Conservation (phyloP, 2,329 filamentous ascomycete species). For the Fusarium staphyleae region DNA sequence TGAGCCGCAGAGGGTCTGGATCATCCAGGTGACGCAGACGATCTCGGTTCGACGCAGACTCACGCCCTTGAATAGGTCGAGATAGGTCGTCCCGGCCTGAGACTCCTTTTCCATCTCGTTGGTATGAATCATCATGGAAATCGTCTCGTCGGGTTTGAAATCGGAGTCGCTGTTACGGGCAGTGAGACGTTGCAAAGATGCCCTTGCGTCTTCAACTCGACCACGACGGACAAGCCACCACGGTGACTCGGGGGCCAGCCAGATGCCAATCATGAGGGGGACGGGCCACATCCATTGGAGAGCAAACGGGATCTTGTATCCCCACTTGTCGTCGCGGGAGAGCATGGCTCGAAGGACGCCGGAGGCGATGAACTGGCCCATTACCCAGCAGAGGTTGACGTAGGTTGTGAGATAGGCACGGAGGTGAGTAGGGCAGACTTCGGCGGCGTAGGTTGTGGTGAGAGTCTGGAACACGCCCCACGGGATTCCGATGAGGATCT, state of each 20-base stretch:
- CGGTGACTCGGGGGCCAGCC: slow-evolving; percentile 57
- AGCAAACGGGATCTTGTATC: slow-evolving; percentile 57
- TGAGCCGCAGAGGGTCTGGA: slow-evolving; percentile 51
- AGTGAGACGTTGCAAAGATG: slow-evolving; percentile 50
- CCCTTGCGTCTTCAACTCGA: slow-evolving; percentile 49
- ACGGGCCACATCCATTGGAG: slow-evolving; percentile 59
- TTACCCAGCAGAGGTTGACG: slow-evolving; percentile 59
- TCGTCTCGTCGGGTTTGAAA: slow-evolving; percentile 51
- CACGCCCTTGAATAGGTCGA: slow-evolving; percentile 56
- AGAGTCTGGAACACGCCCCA: slow-evolving; percentile 58
- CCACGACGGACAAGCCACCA: slow-evolving; percentile 58
- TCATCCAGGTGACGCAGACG: slow-evolving; percentile 53
- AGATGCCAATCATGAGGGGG: slow-evolving; percentile 52
- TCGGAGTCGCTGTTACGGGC: slow-evolving; percentile 45
- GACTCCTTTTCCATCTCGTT: slow-evolving; percentile 55
- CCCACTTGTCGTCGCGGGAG: slow-evolving; percentile 49
- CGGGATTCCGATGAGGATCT: slow-evolving; percentile 56
- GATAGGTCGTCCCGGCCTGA: slow-evolving; percentile 51
- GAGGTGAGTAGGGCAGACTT: slow-evolving; percentile 54
- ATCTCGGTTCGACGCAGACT: slow-evolving; percentile 57
- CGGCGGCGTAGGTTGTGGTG: slow-evolving; percentile 57
- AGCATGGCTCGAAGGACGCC: slow-evolving; percentile 53
- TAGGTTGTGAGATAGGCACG: slow-evolving; percentile 59
- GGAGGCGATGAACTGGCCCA: slow-evolving; percentile 56
- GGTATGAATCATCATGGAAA: slow-evolving; percentile 62